Base-by-base conservation (phyloP, 192 early-diverging fungal genomes). In the Thoreauomyces humboldtii region DNA sequence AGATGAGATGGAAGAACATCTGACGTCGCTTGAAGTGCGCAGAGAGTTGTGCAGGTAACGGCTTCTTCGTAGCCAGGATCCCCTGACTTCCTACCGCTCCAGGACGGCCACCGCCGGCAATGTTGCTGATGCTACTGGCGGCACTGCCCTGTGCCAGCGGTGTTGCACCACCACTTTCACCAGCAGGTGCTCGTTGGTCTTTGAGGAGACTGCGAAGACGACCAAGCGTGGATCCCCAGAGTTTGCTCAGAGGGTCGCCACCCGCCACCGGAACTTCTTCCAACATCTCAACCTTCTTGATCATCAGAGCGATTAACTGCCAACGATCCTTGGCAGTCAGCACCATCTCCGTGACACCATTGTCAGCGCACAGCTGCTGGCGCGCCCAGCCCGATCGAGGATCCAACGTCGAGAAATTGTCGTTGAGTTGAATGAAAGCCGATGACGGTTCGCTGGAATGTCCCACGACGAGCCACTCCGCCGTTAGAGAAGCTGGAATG, bases 381-480 rank as follows among this genome's bases (percentile, higher is more conserved):
- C 75, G 59, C 0, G 81, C 79, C 86, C 86, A 86, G 7, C 78
- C 72, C 6, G 75, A 76, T 31, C 85, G 44, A 15, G 85, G 85
- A 65, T 86, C 85, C 29, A 77, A 66, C 12, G 65, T 64, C 7
- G 72, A 66, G 67, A 75, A 86, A n/a, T 33, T 72, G 62, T 86
- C 81, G 12, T 47, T 43, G 4, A 86, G 70, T 31, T 65, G 52
- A 5, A 86, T 67, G 36, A 65, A 55, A 0, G 79, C 53, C 2
- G 48, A 19, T 12, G 77, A 31, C 12, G 52, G 34, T 32, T 84
- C 78, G 22, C 36, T 59, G 5, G 74, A 50, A 54, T 81, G 81
- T 5, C 83, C 82, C 22, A 83, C 83, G 31, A 86, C 71, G 17
- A 84, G 64, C 85, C 85, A 86, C 51, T 77, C 81, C 21, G 80